Base-by-base conservation (phyloP, 768 basidiomycete species). In the Pisolithus microcarpus region DNA sequence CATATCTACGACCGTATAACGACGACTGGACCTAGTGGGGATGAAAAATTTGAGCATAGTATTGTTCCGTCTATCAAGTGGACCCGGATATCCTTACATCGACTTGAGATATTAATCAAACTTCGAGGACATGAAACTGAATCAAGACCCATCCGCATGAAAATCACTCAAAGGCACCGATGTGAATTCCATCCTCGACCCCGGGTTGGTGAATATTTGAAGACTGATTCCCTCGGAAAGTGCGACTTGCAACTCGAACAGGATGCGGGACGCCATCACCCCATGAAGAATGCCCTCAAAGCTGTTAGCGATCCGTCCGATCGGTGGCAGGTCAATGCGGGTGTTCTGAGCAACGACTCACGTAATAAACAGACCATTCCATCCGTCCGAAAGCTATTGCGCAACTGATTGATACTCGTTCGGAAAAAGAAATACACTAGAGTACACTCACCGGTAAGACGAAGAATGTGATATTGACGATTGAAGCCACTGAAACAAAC, bases 261-360 rank as follows among this genome's bases (percentile, higher is more conserved):
- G 52, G 36, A 56, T 54, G 19, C 55, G 48, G 5, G 55, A 53
- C 10, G 55, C 55, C 48, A 56, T 46, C 15, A 54, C 52, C 10
- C 55, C 38, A 15, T 56, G 55, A 19, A 56, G 30, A 24, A 53
- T 46, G 16, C 43, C 48, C 53, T 56, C 52, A 18, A 56, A 49
- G 15, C 55, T 53, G n/a, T 34, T 21, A 1, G 19, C n/a, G 23
- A 24, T 19, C 1, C 40, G n/a, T 4, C 40, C 40, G 19, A 31
- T 38, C 10, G 24, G n/a, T 30, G 13, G 48, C 16, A 13, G 11
- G 30, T 38, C 19, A 28, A 23, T 8, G 16, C 18, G 16, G 7
- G 31, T 21, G 15, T 8, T 23, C n/a, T 9, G 43, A 24, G 21
- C 31, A 37, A 43, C 3, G 5, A 43, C 54, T 53, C 43, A 56